Conservation (phyloP, 1,284 basidiomycete genomes). For the Ceratorhiza oryzae-sativae region DNA sequence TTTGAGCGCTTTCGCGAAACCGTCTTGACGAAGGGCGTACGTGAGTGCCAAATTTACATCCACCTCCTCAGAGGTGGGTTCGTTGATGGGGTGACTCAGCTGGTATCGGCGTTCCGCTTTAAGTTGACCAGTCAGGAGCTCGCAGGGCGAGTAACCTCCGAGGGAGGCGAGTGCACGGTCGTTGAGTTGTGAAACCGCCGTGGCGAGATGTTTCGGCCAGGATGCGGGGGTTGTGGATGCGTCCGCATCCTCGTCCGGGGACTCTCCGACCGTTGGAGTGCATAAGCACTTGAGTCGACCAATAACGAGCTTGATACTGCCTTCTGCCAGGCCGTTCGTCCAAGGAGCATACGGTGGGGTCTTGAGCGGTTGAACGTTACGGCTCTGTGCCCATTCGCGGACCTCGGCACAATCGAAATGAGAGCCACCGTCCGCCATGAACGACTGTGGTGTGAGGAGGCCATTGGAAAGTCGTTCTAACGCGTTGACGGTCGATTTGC, state of each 20-base stretch:
- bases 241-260: neutral
- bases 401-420: constrained; percentile 54
- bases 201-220: constrained; percentile 42
- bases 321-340: constrained; percentile 53
- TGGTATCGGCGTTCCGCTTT: neutral
- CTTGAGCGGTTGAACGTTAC: constrained; percentile 44
- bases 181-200: constrained; percentile 39
- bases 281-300: constrained; percentile 49
- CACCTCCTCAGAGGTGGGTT: neutral
- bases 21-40: constrained; percentile 37
- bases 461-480: neutral
- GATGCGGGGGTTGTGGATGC: neutral
- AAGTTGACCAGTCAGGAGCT: constrained; percentile 40
- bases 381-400: constrained; percentile 45
- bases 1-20: constrained; percentile 6
- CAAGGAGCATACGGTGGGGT: constrained; percentile 54
- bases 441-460: constrained; percentile 45
- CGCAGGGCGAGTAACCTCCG: constrained; percentile 40
- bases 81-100: neutral
- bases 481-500: constrained; percentile 9
- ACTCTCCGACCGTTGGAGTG: constrained; percentile 49
- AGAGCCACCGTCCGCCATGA: constrained; percentile 53
- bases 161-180: constrained; percentile 37
- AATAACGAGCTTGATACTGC: constrained; percentile 46
- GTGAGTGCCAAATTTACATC: constrained; percentile 40